Percentiles rank a stretch among this genome's conserved stretches.
phyloP scores from a whole-genome alignment of 2,329 filamentous ascomycete genomes.

The Trichoderma sp. region DNA sequence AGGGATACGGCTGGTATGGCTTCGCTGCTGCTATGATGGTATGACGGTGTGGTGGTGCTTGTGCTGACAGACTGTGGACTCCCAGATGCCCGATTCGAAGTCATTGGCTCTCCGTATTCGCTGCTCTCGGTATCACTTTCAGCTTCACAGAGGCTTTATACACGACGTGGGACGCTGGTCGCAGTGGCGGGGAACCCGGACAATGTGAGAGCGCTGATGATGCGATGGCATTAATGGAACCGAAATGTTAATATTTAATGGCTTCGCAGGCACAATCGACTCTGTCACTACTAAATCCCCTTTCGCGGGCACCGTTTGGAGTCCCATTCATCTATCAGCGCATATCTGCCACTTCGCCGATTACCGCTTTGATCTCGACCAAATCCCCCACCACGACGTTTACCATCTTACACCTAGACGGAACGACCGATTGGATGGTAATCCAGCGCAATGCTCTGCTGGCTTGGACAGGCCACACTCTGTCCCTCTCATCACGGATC shows the following conservation, averaged over 20 bases:
- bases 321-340: slow-evolving; percentile 95
- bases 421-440: slow-evolving; percentile 92
- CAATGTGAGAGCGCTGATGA: slow-evolving; percentile 56
- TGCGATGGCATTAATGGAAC: neutral
- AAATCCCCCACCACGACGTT: slow-evolving; percentile 86
- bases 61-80: neutral
- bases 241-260: slow-evolving; percentile 1
- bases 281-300: slow-evolving; percentile 79
- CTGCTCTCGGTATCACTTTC: slow-evolving; percentile 90
- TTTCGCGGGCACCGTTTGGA: slow-evolving; percentile 74
- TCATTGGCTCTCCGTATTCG: slow-evolving; percentile 87
- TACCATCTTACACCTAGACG: slow-evolving; percentile 83
- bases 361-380: slow-evolving; percentile 84
- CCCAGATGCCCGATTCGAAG: slow-evolving; percentile 89
- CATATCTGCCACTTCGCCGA: slow-evolving; percentile 80
- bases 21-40: neutral
- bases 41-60: neutral
- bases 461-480: slow-evolving; percentile 93
- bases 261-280: slow-evolving; percentile 73
- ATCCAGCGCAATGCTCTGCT: slow-evolving; percentile 82
- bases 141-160: slow-evolving; percentile 90
- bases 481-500: slow-evolving; percentile 71
- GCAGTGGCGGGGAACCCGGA: slow-evolving; percentile 86
- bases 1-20: slow-evolving; percentile 51
- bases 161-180: slow-evolving; percentile 84